These are phyloP conservation scores for Cerrena zonata DNA, from an alignment of 1,284 basidiomycete genomes.

Conservation along the genomic window DNA sequence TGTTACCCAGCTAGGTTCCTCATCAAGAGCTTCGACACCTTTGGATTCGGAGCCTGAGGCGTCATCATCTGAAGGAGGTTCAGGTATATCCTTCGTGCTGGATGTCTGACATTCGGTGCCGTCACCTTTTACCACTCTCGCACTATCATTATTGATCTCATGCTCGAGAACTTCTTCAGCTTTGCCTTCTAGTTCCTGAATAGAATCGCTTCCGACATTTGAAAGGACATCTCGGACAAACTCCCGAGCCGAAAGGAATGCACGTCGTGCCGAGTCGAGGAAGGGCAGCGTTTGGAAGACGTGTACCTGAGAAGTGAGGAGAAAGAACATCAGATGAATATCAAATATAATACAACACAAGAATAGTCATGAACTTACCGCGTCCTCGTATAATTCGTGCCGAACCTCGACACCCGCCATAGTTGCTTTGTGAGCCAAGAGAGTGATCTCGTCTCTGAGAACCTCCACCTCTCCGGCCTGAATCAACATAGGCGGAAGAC, in stretches of 20 bases:
- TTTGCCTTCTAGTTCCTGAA: constrained; percentile 45
- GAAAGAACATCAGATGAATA: neutral
- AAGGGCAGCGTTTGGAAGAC: constrained; percentile 89
- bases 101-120: constrained; percentile 45
- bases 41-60: neutral
- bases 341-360: neutral
- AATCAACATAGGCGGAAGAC: constrained; percentile 86
- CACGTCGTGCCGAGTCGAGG: constrained; percentile 64
- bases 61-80: neutral
- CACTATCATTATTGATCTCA: constrained; percentile 61
- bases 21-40: constrained; percentile 1
- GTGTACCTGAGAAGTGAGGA: constrained; percentile 64
- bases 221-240: constrained; percentile 65
- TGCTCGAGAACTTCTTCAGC: constrained; percentile 54
- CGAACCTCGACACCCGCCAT: constrained; percentile 82
- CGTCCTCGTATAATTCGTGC: constrained; percentile 91
- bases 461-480: constrained; percentile 94
- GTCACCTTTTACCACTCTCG: constrained; percentile 62
- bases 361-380: constrained; percentile 65
- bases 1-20: constrained; percentile 44
- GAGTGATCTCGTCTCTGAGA: constrained; percentile 83
- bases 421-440: constrained; percentile 92
- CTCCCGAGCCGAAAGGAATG: constrained; percentile 71
- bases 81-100: constrained; percentile 17
- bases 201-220: constrained; percentile 40